These are phyloP conservation scores for Candida albicans DNA, from an alignment of 1,139 yeast genomes.

Conservation along the genomic window DNA sequence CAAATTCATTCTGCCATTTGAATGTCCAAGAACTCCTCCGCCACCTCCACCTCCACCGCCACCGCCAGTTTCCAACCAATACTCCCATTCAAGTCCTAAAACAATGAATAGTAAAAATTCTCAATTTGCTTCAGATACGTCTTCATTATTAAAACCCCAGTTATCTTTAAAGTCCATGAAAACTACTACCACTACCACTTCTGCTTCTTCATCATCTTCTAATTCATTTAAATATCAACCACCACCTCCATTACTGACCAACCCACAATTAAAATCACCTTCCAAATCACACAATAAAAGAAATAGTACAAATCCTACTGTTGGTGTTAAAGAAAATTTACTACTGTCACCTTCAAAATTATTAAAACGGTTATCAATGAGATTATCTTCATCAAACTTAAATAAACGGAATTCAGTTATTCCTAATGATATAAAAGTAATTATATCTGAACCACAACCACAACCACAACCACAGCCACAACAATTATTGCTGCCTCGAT, in stretches of 20 bases:
- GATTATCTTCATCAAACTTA: slow-evolving; percentile 1
- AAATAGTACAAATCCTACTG: no score
- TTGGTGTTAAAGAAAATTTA: not conserved
- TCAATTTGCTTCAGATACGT: no score
- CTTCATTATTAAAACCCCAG: no score
- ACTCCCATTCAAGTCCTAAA: not conserved
- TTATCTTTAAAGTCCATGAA: no score
- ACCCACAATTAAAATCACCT: not conserved
- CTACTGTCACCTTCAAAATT: slow-evolving; percentile 11
- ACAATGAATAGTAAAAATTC: no score
- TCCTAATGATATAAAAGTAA: not conserved
- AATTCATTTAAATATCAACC: slow-evolving; percentile 1
- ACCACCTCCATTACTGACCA: slow-evolving; percentile 1
- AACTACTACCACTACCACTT: not conserved
- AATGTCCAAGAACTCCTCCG: not conserved
- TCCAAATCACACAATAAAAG: not conserved
- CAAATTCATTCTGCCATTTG: not conserved
- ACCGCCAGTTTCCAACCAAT: not conserved
- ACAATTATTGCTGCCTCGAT: no score
- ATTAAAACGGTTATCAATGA: slow-evolving; percentile 9
- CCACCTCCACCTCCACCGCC: not conserved
- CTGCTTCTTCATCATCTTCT: not conserved
- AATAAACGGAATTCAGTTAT: not conserved
- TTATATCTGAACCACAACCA: not conserved
- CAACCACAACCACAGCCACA: not conserved